Percentiles rank a stretch among this genome's conserved stretches.
Conservation (phyloP, 164 flowering plant genomes). For the Piper longum region DNA sequence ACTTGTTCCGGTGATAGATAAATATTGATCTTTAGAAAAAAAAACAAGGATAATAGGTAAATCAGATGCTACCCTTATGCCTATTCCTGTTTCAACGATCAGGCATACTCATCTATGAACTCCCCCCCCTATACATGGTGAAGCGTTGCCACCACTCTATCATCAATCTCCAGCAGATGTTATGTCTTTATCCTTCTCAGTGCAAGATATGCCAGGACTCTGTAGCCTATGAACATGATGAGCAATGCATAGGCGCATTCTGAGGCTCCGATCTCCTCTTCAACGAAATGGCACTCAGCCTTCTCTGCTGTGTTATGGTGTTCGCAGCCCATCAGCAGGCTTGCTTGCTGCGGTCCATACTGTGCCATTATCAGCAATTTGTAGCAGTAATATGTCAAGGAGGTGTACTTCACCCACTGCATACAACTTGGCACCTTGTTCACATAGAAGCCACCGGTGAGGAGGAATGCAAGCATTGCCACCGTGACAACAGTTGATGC, state of each 20-base stretch:
- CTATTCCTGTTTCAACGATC: background rate
- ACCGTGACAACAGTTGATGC: slow-evolving; percentile 69
- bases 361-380: slow-evolving; percentile 43
- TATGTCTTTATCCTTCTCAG: slow-evolving; percentile 38
- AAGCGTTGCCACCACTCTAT: background rate
- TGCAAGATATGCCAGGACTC: slow-evolving; percentile 58
- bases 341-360: slow-evolving; percentile 34
- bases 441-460: slow-evolving; percentile 78
- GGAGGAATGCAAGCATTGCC: slow-evolving; percentile 64
- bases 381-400: slow-evolving; percentile 43
- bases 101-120: background rate
- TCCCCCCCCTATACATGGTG: background rate
- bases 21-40: too few relatives aligned
- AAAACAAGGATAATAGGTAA: background rate
- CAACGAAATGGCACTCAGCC: slow-evolving; percentile 28
- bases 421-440: slow-evolving; percentile 51
- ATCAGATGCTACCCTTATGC: background rate
- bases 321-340: slow-evolving; percentile 32
- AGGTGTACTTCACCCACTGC: slow-evolving; percentile 66
- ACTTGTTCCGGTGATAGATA: too few relatives aligned
- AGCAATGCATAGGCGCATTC: slow-evolving; percentile 24
- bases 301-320: slow-evolving; percentile 1
- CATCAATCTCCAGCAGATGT: background rate
- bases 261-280: slow-evolving; percentile 35
- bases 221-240: slow-evolving; percentile 56